phyloP scores from a whole-genome alignment of 1,139 yeast genomes.

The Yamadazyma dendronema region DNA sequence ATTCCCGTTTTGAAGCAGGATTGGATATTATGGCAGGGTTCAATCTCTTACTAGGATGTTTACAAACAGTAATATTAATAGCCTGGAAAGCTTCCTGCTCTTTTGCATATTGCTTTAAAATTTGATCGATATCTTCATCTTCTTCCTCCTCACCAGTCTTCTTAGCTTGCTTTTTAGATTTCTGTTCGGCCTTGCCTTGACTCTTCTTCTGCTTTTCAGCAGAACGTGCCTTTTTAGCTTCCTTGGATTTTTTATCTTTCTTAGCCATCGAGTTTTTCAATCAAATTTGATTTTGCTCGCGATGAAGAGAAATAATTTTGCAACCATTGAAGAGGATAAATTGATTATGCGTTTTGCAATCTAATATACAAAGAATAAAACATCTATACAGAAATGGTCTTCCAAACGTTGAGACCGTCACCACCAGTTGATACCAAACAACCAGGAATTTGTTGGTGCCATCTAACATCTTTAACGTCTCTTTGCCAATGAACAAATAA shows the following conservation, averaged over 20 bases:
- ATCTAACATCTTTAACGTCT: constrained; percentile 94
- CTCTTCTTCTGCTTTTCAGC: constrained; percentile 84
- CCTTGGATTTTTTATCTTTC: constrained; percentile 81
- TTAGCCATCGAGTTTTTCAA: constrained; percentile 64
- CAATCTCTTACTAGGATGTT: constrained; percentile 64
- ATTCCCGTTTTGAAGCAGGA: constrained; percentile 73
- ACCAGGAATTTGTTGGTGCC: constrained; percentile 98
- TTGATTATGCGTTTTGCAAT: no score
- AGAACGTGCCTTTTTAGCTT: constrained; percentile 84
- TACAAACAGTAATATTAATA: constrained; percentile 55
- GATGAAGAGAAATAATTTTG: constrained; percentile 4
- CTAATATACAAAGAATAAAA: no score
- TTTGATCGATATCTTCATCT: constrained; percentile 83
- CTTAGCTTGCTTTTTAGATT: constrained; percentile 71
- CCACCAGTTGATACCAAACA: constrained; percentile 92
- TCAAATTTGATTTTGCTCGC: constrained; percentile 5
- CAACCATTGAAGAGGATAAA: constrained; percentile 3
- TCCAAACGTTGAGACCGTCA: constrained; percentile 94
- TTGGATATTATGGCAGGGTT: constrained; percentile 75
- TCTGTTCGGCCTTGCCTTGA: constrained; percentile 66
- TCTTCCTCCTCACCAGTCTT: constrained; percentile 80
- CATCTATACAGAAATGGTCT: constrained; percentile 80
- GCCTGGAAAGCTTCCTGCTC: constrained; percentile 80
- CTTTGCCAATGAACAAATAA: constrained; percentile 98
- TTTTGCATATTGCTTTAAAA: constrained; percentile 72